Evolutionary conservation across 2,329 filamentous ascomycete genomes (phyloP).

Genomic region (Pseudogymnoascus sp.): DNA sequence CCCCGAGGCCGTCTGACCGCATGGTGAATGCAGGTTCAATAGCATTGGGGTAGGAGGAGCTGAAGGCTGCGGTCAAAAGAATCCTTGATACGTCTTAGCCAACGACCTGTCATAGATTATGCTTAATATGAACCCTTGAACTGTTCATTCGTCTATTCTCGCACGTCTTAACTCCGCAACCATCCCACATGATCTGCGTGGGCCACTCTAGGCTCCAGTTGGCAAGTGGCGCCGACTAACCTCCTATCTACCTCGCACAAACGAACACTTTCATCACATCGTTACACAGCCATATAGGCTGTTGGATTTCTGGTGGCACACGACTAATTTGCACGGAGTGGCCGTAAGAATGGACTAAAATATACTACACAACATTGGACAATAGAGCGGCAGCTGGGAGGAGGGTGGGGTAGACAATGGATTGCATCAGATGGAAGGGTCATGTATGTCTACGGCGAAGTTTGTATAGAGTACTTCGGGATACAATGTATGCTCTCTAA

Average conservation of each 20-base stretch:
- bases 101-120: slow-evolving; percentile 9
- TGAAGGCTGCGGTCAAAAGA: background rate
- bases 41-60: background rate
- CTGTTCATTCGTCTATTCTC: background rate
- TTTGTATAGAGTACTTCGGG: background rate
- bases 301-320: background rate
- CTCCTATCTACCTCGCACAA: background rate
- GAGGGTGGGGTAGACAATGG: background rate
- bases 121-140: slow-evolving; percentile 6
- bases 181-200: background rate
- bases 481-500: background rate
- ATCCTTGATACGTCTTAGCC: background rate
- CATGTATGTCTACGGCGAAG: background rate
- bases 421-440: background rate
- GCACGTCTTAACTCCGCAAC: background rate
- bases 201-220: background rate
- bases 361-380: background rate
- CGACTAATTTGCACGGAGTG: background rate
- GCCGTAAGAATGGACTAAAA: background rate
- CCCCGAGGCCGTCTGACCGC: slow-evolving; percentile 1
- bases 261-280: background rate
- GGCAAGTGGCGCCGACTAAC: background rate
- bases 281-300: background rate
- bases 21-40: background rate
- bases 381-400: background rate